Conservation (phyloP, 2,329 filamentous ascomycete species). For the Beauveria sp. region DNA sequence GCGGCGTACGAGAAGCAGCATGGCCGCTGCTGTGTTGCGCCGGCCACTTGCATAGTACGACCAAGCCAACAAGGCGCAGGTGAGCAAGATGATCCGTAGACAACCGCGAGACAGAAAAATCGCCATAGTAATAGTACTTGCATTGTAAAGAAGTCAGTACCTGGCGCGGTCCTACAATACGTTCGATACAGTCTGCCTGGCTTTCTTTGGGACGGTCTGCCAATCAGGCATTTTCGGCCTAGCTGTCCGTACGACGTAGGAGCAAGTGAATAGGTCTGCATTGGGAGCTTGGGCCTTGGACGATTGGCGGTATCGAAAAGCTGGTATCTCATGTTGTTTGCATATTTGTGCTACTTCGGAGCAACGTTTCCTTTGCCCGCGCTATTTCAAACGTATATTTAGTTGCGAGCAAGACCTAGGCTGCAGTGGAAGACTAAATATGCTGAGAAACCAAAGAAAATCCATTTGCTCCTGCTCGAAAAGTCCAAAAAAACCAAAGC, state of each 20-base stretch:
- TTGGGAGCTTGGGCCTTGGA: not conserved
- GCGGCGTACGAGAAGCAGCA: not conserved
- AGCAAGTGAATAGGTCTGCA: not conserved
- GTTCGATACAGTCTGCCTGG: not conserved
- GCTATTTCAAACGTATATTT: not conserved
- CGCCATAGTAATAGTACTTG: not conserved
- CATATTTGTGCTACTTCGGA: not conserved
- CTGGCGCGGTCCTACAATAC: not conserved
- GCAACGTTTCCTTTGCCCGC: not conserved
- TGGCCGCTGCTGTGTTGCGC: not conserved
- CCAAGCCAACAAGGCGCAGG: not conserved
- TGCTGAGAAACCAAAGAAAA: not conserved
- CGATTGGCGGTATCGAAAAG: not conserved
- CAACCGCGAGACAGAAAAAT: not conserved
- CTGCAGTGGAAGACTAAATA: not conserved
- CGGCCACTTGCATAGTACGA: not conserved
- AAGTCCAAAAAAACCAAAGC: not conserved
- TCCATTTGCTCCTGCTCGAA: too few relatives aligned
- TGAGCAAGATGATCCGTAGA: not conserved
- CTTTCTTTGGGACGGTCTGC: not conserved
- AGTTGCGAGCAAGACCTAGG: not conserved
- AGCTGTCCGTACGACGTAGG: not conserved
- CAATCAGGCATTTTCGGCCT: not conserved
- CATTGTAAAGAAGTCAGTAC: not conserved
- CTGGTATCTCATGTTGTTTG: not conserved